Evolutionary conservation across 345 rosid genomes (phyloP), one percentile per base, ranked within the genome.

Genomic region (Pistacia vera): DNA sequence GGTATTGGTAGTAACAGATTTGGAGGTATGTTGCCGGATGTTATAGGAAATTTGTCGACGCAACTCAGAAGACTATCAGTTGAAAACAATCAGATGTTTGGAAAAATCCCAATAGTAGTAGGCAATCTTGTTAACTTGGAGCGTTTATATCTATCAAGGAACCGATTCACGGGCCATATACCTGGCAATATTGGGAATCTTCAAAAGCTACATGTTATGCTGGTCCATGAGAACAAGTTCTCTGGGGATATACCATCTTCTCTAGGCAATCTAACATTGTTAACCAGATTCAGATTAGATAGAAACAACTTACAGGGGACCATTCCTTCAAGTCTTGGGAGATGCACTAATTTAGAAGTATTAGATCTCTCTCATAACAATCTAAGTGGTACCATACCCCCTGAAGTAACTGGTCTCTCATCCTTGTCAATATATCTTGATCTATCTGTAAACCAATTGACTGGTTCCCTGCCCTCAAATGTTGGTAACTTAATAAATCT

Each of bases 321-420:
- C 68, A 71, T 79, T 38, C 82, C 79, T 22, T 49, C 44, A 0
- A 22, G 66, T 41, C 11, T 82, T 4, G 79, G 67, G n/a, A 49
- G 73, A 28, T 66, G 41, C 22, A 46, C 63, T 41, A 41, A 25
- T 30, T 5, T 81, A 68, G 11, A 13, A 55, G 0, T 0, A n/a
- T 70, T 80, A 3, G 18, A 66, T 72, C 57, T 82, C 30, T 79
- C 83, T 0, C 0, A 18, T 5, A 84, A 81, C 63, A 77, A 63
- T 12, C 79, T 83, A 5, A 5, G 0, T 25, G 85, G 88, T 18
- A 18, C 62, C 12, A 70, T 82, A 30, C 82, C 87, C 7, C 4
- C 18, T 18, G 51, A 73, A 8, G 12, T 78, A 22, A 4, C 82
- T 14, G 46, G 49, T 28, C 68, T 72, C 63, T 25, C 75, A 58